Evolutionary conservation across 2,329 filamentous ascomycete species (phyloP).

Genomic region (Penicillium fuscoglaucum): DNA sequence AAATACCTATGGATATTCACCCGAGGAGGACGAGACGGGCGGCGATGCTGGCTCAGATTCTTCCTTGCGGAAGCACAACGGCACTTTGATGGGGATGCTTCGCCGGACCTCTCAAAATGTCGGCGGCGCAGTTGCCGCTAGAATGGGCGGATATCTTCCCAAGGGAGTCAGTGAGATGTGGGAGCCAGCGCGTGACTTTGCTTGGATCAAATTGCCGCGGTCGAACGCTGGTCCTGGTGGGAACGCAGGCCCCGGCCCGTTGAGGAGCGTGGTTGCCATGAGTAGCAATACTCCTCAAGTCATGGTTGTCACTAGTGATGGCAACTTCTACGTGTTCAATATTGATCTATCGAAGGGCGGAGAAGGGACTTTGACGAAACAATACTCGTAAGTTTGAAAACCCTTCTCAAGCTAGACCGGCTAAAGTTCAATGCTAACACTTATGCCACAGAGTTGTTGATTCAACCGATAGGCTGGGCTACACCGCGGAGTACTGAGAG

Average conservation of each 20-base stretch:
- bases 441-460: conserved; percentile 41
- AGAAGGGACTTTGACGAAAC: conserved; percentile 85
- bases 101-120: conserved; percentile 94
- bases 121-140: conserved; percentile 81
- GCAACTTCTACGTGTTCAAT: conserved; percentile 90
- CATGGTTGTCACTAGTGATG: conserved; percentile 97
- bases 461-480: conserved; percentile 45
- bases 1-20: conserved; percentile 30
- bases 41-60: conserved; percentile 38
- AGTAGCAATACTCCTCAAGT: conserved; percentile 91
- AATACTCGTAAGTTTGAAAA: conserved; percentile 75
- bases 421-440: conserved; percentile 15
- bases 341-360: conserved; percentile 94
- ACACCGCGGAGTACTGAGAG: conserved; percentile 38
- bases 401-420: too few relatives aligned
- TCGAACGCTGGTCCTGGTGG: conserved; percentile 40
- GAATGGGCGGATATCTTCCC: conserved; percentile 87
- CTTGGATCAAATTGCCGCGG: conserved; percentile 90
- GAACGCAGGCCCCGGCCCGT: conserved; percentile 52
- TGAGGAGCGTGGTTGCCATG: conserved; percentile 95
- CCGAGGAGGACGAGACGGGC: conserved; percentile 34
- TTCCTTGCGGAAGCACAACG: conserved; percentile 55
- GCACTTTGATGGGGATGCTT: conserved; percentile 85
- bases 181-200: conserved; percentile 93
- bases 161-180: conserved; percentile 96